Percentiles rank a stretch among this genome's conserved stretches.
Evolutionary conservation across 306 rosid genomes (phyloP).

Genomic region (Carpinus viminea): DNA sequence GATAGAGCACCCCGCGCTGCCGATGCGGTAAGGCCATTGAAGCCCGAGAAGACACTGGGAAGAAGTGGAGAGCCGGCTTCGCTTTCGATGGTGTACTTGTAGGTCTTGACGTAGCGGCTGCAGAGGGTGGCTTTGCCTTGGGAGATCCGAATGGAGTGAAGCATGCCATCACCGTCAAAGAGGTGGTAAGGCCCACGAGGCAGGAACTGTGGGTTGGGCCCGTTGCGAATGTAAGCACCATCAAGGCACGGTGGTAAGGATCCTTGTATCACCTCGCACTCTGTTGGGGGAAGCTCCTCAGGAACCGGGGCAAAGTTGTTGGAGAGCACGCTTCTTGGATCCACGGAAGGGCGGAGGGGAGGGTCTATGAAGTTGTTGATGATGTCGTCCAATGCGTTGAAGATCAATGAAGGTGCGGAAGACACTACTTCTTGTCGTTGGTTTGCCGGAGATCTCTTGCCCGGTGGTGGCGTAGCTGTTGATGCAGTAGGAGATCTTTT

Average conservation of each 20-base stretch:
- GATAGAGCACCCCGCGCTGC: conserved; percentile 73
- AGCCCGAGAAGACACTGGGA: conserved; percentile 79
- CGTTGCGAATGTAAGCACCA: conserved; percentile 87
- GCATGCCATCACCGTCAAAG: conserved; percentile 94
- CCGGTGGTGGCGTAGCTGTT: background rate
- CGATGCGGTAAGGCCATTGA: conserved; percentile 58
- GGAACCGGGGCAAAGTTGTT: conserved; percentile 68
- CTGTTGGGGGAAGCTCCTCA: conserved; percentile 78
- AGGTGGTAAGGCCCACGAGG: conserved; percentile 95
- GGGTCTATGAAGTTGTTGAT: conserved; percentile 86
- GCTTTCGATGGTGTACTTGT: conserved; percentile 63
- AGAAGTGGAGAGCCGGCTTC: conserved; percentile 62
- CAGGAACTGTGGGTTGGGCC: conserved; percentile 86
- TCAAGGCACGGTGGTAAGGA: conserved; percentile 57
- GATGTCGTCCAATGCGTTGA: conserved; percentile 63
- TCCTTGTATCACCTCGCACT: conserved; percentile 53
- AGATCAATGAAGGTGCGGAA: conserved; percentile 32
- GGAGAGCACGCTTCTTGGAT: conserved; percentile 59
- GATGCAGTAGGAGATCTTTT: background rate
- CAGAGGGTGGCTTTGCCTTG: conserved; percentile 67
- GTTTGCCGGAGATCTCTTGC: background rate
- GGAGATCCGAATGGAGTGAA: conserved; percentile 64
- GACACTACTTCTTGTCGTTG: conserved; percentile 10
- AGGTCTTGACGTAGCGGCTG: conserved; percentile 75
- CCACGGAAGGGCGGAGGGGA: conserved; percentile 60